Evolutionary conservation across 1,284 basidiomycete species (phyloP), one percentile per base, ranked within the genome.

Genomic region (Leccinum variabile): DNA sequence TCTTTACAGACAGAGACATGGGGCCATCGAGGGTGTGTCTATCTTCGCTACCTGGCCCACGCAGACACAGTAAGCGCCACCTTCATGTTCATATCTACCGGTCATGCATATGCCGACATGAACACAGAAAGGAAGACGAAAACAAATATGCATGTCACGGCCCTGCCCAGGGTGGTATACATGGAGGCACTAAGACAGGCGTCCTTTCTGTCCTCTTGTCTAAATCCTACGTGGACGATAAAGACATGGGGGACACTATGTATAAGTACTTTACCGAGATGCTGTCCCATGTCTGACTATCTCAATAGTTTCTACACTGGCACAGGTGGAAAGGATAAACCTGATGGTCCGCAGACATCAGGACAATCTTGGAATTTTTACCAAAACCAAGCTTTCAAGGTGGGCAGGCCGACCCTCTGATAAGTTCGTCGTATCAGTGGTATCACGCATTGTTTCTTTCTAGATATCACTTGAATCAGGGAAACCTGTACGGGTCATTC

Each of bases 301-400:
- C 16, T 52, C 41, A 10, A 18, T 37, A 71, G 71, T 32, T 58
- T 74, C 6, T 76, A 73, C 41, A 76, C 73, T 7, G 75, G 74
- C 14, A 3, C 64, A 53, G 72, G 70, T 5, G 72, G 70, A 8
- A 61, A 65, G 61, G 5, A 63, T 39, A 11, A 65, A 9, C 60
- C 35, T 18, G 0, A 59, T 0, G 70, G 72, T 41, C 70, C 72
- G n/a, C 74, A 70, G 49, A 60, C 44, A 3, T 2, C 28, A 28
- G 64, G 73, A n/a, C 72, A 76, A 39, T 63, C 66, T 7, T 76
- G 74, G 74, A 61, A 64, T 4, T 0, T 25, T 56, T 0, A 0
- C 0, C 7, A 0, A 5, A 73, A 73, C 46, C 59, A 35, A 5
- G 60, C 72, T 18, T 59, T 73, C 54, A 53, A 54, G 11, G 74